Evolutionary conservation across 2,329 filamentous ascomycete genomes (phyloP), one percentile per base, ranked within the genome.

Genomic region (Myriosclerotinia scirpicola): DNA sequence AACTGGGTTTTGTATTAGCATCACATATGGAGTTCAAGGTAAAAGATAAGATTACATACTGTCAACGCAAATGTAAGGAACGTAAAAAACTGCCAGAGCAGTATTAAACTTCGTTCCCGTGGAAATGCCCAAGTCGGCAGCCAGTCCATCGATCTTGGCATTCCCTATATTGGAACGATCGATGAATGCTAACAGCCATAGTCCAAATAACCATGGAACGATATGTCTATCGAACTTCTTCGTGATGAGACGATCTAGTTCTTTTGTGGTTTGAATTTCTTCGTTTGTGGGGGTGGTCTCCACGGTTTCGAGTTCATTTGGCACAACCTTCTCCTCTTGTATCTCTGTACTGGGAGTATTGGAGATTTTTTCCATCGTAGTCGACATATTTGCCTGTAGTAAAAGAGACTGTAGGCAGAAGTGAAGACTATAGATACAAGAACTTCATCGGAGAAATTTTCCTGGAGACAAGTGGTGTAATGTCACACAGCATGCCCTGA

Each of bases 71-170:
- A 88, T 86, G 75, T 89, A 89, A 22, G 85, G 79, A 50, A 85
- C 77, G 76, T 89, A 88, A 69, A 89, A 89, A 61, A 84, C 79
- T n/a, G 82, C 81, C 36, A 89, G 79, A 7, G 85, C 78, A 84
- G 84, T 87, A 67, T 84, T 81, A 77, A 87, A 89, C 78, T 82
- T 82, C 9, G 73, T 73, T 0, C 83, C 81, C 69, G 67, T 72
- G 36, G 77, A 69, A 22, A 65, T 59, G 4, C 86, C 80, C 34
- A 88, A 79, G 73, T 89, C 86, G 36, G 79, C 79, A 68, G 86
- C 83, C 83, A 89, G 85, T 72, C 86, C 86, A 59, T 86, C 85
- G 60, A 88, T 84, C 54, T 82, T 81, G 54, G 86, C 86, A 72
- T 87, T 86, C 58, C 84, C 62, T 5, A 65, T 65, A 26, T 65